Evolutionary conservation across 768 basidiomycete species (phyloP).

Genomic region (Auricularia sp.): DNA sequence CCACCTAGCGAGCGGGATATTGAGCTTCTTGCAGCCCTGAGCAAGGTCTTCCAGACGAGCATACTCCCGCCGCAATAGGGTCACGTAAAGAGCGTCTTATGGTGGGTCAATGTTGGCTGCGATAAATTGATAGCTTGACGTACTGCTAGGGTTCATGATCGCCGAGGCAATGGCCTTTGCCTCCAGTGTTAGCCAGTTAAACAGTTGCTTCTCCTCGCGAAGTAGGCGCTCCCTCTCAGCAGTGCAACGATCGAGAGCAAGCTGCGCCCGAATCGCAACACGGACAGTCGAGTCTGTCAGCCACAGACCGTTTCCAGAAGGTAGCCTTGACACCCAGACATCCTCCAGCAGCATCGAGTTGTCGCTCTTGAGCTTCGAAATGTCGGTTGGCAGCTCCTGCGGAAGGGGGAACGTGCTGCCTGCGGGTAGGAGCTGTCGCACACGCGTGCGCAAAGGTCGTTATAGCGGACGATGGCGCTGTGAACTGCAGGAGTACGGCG

Average conservation of each 20-base stretch:
- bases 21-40: no score
- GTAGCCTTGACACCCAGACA: conserved; percentile 23
- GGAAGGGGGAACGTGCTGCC: conserved; percentile 26
- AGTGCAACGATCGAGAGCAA: conserved; percentile 19
- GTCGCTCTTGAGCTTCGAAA: conserved; percentile 11
- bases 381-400: conserved; percentile 20
- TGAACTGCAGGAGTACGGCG: conserved; percentile 23
- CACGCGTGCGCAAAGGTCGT: conserved; percentile 16
- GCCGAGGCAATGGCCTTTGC: background rate
- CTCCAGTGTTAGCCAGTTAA: conserved; percentile 25
- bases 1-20: no score
- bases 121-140: no score
- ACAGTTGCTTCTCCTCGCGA: conserved; percentile 26
- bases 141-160: no score
- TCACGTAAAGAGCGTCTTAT: no score
- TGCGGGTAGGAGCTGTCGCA: conserved; percentile 15
- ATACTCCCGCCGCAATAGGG: no score
- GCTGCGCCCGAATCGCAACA: conserved; percentile 22
- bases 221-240: conserved; percentile 23
- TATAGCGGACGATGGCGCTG: conserved; percentile 22
- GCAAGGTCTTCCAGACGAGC: no score
- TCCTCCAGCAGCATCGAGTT: conserved; percentile 26
- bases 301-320: conserved; percentile 19
- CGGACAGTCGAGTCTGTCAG: conserved; percentile 23
- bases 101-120: no score